These are phyloP conservation scores for Zalerion maritima DNA, from an alignment of 495 filamentous ascomycete species.

Conservation along the genomic window DNA sequence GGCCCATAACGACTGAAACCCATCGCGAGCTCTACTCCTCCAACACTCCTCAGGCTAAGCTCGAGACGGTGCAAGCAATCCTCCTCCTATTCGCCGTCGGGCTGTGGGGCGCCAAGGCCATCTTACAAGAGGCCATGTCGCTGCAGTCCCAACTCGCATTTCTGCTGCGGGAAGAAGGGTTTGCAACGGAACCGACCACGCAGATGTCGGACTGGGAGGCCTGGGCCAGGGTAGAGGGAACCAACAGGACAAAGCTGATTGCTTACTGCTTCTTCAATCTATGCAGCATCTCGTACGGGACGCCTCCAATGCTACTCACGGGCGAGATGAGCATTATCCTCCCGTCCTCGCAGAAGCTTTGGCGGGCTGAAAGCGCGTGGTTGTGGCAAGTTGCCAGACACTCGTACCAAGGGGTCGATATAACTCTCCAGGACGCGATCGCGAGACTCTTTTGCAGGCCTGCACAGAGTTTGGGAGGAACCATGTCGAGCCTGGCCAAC, in stretches of 20 bases:
- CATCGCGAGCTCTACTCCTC: constrained; percentile 36
- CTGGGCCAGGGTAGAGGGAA: constrained; percentile 40
- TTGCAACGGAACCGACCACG: constrained; percentile 24
- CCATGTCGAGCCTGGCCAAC: constrained; percentile 47
- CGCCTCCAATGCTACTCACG: constrained; percentile 41
- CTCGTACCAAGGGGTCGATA: constrained; percentile 25
- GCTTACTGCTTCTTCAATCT: constrained; percentile 46
- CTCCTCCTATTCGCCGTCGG: constrained; percentile 41
- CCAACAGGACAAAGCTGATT: constrained; percentile 41
- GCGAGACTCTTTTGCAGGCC: constrained; percentile 30
- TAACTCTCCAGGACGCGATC: constrained; percentile 35
- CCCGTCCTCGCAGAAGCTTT: constrained; percentile 38
- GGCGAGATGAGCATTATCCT: constrained; percentile 47
- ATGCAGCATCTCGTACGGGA: constrained; percentile 43
- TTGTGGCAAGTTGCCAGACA: constrained; percentile 35
- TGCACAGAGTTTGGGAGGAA: constrained; percentile 31
- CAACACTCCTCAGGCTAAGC: constrained; percentile 36
- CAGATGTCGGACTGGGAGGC: constrained; percentile 34
- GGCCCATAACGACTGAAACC: constrained; percentile 36
- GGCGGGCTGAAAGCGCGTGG: constrained; percentile 35
- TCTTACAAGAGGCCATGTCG: constrained; percentile 40
- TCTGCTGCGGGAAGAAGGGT: constrained; percentile 38
- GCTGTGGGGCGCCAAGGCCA: constrained; percentile 40
- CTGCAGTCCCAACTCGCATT: constrained; percentile 39
- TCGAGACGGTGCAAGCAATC: constrained; percentile 42